Percentiles rank a stretch among this genome's conserved stretches.
Conservation (phyloP, 495 filamentous ascomycete species). For the Penicillium tannophilum region DNA sequence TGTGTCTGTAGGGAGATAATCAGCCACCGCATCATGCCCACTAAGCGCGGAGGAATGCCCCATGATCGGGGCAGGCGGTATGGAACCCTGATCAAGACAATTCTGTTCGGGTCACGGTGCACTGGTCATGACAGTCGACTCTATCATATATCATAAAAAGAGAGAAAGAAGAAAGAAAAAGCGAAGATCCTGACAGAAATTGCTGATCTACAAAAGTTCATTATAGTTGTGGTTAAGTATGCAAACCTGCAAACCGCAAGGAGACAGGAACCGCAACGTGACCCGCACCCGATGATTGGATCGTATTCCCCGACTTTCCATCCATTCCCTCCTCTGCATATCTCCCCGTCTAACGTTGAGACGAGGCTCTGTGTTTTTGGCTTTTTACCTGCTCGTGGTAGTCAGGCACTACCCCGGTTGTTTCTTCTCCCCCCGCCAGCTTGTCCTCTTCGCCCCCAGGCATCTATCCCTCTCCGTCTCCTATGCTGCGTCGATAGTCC, state of each 20-base stretch:
- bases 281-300: conserved; percentile 34
- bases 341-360: conserved; percentile 6
- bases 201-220: not conserved
- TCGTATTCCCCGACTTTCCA: conserved; percentile 25
- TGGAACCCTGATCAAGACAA: conserved; percentile 21
- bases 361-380: conserved; percentile 9
- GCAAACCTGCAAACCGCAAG: not conserved
- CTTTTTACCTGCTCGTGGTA: conserved; percentile 17
- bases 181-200: not conserved
- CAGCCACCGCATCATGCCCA: conserved; percentile 5
- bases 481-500: conserved; percentile 33
- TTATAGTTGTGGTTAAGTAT: not conserved
- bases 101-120: not conserved
- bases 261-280: conserved; percentile 27
- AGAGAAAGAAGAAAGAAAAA: not conserved
- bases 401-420: conserved; percentile 25
- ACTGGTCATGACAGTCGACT: not conserved
- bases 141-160: not conserved
- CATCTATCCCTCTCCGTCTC: conserved; percentile 23
- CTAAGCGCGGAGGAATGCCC: conserved; percentile 11
- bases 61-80: conserved; percentile 29
- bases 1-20: not conserved
- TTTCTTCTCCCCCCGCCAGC: conserved; percentile 26
- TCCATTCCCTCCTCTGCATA: conserved; percentile 14
- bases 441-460: conserved; percentile 31